These are phyloP conservation scores for Moesziomyces parantarcticus DNA, from an alignment of 1,284 basidiomycete genomes.

Conservation along the genomic window DNA sequence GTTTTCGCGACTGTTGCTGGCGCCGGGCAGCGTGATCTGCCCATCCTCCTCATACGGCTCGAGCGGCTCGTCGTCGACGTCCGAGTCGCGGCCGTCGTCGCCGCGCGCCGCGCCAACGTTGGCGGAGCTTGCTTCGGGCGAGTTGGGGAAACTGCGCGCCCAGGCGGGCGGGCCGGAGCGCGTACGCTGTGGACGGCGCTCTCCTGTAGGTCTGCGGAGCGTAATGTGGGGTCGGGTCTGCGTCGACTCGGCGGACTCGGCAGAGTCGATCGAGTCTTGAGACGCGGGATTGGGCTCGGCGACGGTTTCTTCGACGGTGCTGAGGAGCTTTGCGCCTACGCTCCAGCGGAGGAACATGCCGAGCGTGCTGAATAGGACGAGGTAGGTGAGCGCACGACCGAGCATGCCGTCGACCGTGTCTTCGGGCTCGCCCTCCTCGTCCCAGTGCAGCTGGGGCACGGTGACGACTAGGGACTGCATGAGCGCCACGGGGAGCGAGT, in stretches of 20 bases:
- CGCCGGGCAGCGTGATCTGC: constrained; percentile 42
- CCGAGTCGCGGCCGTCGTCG: constrained; percentile 40
- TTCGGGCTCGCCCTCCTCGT: constrained; percentile 71
- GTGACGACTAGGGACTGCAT: constrained; percentile 88
- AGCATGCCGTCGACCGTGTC: constrained; percentile 89
- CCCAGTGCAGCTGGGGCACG: constrained; percentile 86
- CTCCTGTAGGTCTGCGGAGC: constrained; percentile 48
- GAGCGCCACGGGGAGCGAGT: constrained; percentile 90
- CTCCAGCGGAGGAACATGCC: constrained; percentile 77
- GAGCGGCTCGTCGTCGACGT: constrained; percentile 48
- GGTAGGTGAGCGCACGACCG: constrained; percentile 88
- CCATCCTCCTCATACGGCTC: constrained; percentile 43
- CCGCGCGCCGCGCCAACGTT: constrained; percentile 14
- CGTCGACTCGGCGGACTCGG: constrained; percentile 11
- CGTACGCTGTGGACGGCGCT: constrained; percentile 18
- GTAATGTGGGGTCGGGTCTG: constrained; percentile 32
- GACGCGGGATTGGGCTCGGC: constrained; percentile 14
- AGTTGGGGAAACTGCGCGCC: constrained; percentile 59
- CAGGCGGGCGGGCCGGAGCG: constrained; percentile 41
- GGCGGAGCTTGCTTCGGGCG: constrained; percentile 39
- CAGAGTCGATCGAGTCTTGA: constrained; percentile 1
- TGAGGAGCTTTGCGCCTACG: constrained; percentile 69
- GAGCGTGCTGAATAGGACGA: constrained; percentile 90
- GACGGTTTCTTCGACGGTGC: constrained; percentile 65
- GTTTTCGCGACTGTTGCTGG: constrained; percentile 35